Conservation (phyloP, 2,329 filamentous ascomycete species). For the Penicillium sp. region DNA sequence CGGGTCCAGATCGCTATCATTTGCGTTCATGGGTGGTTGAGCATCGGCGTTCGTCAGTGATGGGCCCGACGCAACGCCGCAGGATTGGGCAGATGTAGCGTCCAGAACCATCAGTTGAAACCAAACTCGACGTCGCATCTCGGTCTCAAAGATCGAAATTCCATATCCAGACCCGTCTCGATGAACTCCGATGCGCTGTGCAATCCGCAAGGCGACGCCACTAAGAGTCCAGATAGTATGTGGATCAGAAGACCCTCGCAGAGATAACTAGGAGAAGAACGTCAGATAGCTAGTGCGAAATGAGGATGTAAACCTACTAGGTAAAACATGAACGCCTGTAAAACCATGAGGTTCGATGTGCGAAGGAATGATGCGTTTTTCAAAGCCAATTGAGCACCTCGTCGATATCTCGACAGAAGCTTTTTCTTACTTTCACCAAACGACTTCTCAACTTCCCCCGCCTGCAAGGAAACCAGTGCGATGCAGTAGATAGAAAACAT, state of each 20-base stretch:
- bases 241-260: slow-evolving; percentile 44
- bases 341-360: slow-evolving; percentile 45
- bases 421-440: slow-evolving; percentile 22
- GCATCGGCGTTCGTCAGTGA: slow-evolving; percentile 17
- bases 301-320: slow-evolving; percentile 30
- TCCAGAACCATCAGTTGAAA: slow-evolving; percentile 30
- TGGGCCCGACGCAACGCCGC: slow-evolving; percentile 18
- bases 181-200: slow-evolving; percentile 50
- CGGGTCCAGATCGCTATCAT: slow-evolving; percentile 42
- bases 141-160: slow-evolving; percentile 47
- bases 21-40: slow-evolving; percentile 43
- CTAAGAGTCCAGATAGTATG: slow-evolving; percentile 53
- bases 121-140: slow-evolving; percentile 37
- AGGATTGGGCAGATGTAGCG: slow-evolving; percentile 21
- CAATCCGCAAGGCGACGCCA: slow-evolving; percentile 48
- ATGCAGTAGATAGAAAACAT: slow-evolving; percentile 67
- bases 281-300: background rate
- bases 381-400: slow-evolving; percentile 20
- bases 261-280: slow-evolving; percentile 22
- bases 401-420: slow-evolving; percentile 15
- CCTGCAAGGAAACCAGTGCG: slow-evolving; percentile 34
- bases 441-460: slow-evolving; percentile 17
- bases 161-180: slow-evolving; percentile 48
- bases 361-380: slow-evolving; percentile 36
- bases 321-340: slow-evolving; percentile 50